Conservation (phyloP, 441 rosid genomes). For the Populus hybrid region DNA sequence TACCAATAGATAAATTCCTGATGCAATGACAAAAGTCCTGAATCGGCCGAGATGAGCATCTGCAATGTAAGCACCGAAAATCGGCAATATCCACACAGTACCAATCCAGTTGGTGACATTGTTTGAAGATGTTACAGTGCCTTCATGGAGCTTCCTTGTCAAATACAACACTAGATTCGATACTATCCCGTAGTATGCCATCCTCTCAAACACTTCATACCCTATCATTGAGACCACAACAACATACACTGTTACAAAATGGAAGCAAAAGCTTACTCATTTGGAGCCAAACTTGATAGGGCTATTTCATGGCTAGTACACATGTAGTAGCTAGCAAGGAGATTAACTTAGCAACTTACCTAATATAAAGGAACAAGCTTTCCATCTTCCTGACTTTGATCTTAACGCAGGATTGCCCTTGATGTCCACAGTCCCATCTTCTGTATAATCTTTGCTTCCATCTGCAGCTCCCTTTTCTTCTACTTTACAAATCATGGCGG, state of each 20-base stretch:
- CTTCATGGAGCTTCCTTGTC: conserved; percentile 55
- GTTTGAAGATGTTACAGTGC: conserved; percentile 60
- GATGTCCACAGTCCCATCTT: conserved; percentile 79
- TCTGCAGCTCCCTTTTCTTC: conserved; percentile 37
- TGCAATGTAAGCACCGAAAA: conserved; percentile 73
- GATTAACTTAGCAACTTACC: conserved; percentile 25
- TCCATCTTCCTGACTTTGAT: conserved; percentile 69
- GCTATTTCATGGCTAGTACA: not conserved
- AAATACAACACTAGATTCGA: conserved; percentile 55
- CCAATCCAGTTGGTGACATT: conserved; percentile 81
- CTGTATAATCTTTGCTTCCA: conserved; percentile 44
- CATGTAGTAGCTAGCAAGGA: not conserved
- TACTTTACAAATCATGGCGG: conserved; percentile 18
- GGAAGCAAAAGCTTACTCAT: not conserved
- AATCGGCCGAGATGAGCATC: conserved; percentile 83
- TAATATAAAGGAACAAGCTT: conserved; percentile 59
- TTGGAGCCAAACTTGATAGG: not conserved
- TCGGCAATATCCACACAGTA: conserved; percentile 54
- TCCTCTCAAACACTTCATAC: conserved; percentile 69
- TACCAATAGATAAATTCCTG: conserved; percentile 56
- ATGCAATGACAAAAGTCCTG: conserved; percentile 60
- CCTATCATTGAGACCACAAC: conserved; percentile 26
- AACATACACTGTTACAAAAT: not conserved
- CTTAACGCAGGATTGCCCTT: conserved; percentile 54
- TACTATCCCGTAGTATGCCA: conserved; percentile 72